Conservation (phyloP, 1,139 yeast species). For the Magnusiomyces suaveolens region DNA sequence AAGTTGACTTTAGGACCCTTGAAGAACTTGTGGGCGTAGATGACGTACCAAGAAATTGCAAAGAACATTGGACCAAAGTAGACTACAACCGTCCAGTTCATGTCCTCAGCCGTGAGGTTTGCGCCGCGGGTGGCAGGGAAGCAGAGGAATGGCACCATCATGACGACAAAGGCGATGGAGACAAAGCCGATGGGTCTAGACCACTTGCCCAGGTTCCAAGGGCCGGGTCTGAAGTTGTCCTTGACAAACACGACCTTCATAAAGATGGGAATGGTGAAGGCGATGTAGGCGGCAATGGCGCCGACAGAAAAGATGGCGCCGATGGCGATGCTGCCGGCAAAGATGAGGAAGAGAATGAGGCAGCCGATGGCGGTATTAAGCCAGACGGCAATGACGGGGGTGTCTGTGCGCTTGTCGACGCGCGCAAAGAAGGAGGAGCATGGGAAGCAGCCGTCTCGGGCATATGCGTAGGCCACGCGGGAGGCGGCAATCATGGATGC, state of each 20-base stretch:
- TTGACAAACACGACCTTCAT: slow-evolving; percentile 47
- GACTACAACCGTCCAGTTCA: slow-evolving; percentile 68
- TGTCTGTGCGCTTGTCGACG: slow-evolving; percentile 48
- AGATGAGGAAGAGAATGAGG: slow-evolving; percentile 47
- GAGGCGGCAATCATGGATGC: slow-evolving; percentile 66
- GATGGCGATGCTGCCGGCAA: slow-evolving; percentile 61
- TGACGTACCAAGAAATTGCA: slow-evolving; percentile 43
- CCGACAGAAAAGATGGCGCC: slow-evolving; percentile 72
- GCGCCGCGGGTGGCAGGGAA: slow-evolving; percentile 49
- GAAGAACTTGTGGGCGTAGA: slow-evolving; percentile 57
- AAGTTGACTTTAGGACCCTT: slow-evolving; percentile 58
- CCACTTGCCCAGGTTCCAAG: slow-evolving; percentile 53
- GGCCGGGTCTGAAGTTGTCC: slow-evolving; percentile 52
- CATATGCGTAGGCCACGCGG: slow-evolving; percentile 58
- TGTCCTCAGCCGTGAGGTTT: slow-evolving; percentile 38
- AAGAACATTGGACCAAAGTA: slow-evolving; percentile 56
- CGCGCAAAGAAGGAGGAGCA: slow-evolving; percentile 43
- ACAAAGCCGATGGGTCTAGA: slow-evolving; percentile 38
- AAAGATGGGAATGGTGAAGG: slow-evolving; percentile 59
- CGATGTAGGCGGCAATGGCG: slow-evolving; percentile 62
- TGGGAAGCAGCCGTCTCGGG: slow-evolving; percentile 65
- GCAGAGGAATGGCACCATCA: slow-evolving; percentile 61
- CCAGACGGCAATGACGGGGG: slow-evolving; percentile 67
- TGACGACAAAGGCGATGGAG: slow-evolving; percentile 35
- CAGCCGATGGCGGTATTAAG: slow-evolving; percentile 51